These are phyloP conservation scores for Helenozyma baotianmanensis DNA, from an alignment of 805 yeast species.

Conservation along the genomic window DNA sequence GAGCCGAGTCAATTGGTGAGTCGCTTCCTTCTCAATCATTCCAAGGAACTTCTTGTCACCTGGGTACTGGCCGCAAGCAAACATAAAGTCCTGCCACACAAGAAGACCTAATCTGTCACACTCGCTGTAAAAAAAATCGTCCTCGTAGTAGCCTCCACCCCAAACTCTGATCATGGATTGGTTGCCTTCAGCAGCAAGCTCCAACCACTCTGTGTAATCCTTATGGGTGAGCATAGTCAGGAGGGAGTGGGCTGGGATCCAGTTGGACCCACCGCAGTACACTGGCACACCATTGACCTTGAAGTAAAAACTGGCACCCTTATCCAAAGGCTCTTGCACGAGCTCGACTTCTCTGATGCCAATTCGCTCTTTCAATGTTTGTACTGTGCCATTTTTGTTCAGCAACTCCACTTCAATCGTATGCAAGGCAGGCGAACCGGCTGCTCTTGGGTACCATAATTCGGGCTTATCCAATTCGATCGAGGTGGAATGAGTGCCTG, in stretches of 20 bases:
- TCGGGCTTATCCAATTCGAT: no score
- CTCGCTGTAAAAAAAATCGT: slow-evolving; percentile 36
- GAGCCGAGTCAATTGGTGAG: slow-evolving; percentile 36
- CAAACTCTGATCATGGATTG: slow-evolving; percentile 45
- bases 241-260: slow-evolving; percentile 48
- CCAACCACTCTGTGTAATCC: slow-evolving; percentile 37
- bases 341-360: slow-evolving; percentile 42
- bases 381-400: no score
- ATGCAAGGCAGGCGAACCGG: no score
- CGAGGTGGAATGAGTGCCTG: no score
- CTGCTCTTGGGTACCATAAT: no score
- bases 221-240: slow-evolving; percentile 24
- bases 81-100: slow-evolving; percentile 57
- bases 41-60: slow-evolving; percentile 32
- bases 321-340: slow-evolving; percentile 26
- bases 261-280: slow-evolving; percentile 39
- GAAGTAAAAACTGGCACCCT: slow-evolving; percentile 42
- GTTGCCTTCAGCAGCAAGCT: slow-evolving; percentile 32
- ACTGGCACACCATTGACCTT: slow-evolving; percentile 36
- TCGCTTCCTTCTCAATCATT: slow-evolving; percentile 34
- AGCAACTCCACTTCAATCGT: no score
- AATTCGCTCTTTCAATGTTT: slow-evolving; percentile 19
- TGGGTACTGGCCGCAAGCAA: slow-evolving; percentile 55
- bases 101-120: slow-evolving; percentile 43
- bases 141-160: slow-evolving; percentile 49